A percentile compares a stretch with the other conserved stretches of the same genome.
Conservation (phyloP, 2,329 filamentous ascomycete species). For the Aureobasidium sp. region DNA sequence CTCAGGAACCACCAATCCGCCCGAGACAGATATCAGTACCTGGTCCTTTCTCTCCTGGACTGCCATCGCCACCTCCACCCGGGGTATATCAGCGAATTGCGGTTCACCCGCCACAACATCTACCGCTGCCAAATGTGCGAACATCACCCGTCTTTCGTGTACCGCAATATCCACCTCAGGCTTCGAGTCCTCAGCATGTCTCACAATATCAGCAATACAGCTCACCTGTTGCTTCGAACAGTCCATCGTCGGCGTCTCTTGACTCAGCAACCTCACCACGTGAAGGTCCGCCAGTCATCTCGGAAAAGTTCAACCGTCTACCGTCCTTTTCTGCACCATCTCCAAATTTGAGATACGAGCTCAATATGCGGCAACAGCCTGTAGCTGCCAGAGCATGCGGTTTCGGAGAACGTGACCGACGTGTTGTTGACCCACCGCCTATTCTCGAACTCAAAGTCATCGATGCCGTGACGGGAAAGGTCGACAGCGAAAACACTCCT, state of each 20-base stretch:
- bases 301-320: constrained; percentile 24
- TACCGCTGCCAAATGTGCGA: constrained; percentile 8
- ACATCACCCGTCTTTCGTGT: constrained; percentile 7
- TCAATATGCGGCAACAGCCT: constrained; percentile 68
- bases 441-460: constrained; percentile 65
- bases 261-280: constrained; percentile 21
- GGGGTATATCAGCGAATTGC: constrained; percentile 6
- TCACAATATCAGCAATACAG: constrained; percentile 3
- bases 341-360: constrained; percentile 32
- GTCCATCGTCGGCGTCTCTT: constrained; percentile 14
- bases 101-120: constrained; percentile 13
- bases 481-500: constrained; percentile 48
- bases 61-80: constrained; percentile 7
- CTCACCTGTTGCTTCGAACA: constrained; percentile 18
- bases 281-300: constrained; percentile 13
- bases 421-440: constrained; percentile 75
- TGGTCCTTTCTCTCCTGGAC: neutral
- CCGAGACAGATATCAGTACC: constrained; percentile 4
- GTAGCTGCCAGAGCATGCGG: constrained; percentile 71
- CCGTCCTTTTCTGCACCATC: constrained; percentile 10
- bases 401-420: constrained; percentile 72
- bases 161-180: constrained; percentile 9
- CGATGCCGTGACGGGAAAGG: constrained; percentile 42
- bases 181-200: neutral
- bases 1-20: constrained; percentile 4